phyloP scores from a whole-genome alignment of 2,329 filamentous ascomycete species.

The Fusarium subtropicale region DNA sequence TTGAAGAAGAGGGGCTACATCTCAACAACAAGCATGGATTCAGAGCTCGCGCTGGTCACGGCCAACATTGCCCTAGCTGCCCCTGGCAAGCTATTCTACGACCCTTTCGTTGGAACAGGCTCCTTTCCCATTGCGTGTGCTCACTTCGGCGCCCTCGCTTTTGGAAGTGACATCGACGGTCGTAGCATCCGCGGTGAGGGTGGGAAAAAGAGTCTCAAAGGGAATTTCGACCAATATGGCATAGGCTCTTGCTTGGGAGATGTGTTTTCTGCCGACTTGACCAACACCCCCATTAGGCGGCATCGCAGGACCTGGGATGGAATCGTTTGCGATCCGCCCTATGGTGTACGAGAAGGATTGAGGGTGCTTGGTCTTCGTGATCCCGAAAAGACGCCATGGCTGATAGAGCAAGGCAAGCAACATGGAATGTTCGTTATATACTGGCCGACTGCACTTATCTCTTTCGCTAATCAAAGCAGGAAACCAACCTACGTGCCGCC shows the following conservation, averaged over 20 bases:
- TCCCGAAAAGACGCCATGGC: constrained; percentile 66
- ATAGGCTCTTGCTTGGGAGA: constrained; percentile 76
- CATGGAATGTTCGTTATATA: constrained; percentile 72
- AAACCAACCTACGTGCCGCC: constrained; percentile 80
- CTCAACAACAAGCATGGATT: constrained; percentile 96
- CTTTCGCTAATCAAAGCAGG: constrained; percentile 48
- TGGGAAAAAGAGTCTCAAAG: constrained; percentile 61
- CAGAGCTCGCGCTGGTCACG: constrained; percentile 89
- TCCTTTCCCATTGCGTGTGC: constrained; percentile 92
- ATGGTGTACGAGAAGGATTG: constrained; percentile 92
- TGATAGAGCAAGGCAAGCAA: constrained; percentile 75
- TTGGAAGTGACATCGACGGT: constrained; percentile 94
- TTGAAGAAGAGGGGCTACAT: constrained; percentile 96
- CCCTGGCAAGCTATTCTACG: constrained; percentile 88
- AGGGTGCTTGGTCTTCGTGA: constrained; percentile 86
- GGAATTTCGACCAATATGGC: constrained; percentile 89
- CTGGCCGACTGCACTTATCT: neutral
- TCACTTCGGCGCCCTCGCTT: constrained; percentile 85
- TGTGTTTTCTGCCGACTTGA: constrained; percentile 86
- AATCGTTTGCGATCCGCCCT: constrained; percentile 95
- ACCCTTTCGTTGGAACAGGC: constrained; percentile 95
- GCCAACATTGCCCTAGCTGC: constrained; percentile 88
- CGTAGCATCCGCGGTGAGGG: constrained; percentile 82
- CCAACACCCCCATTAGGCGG: constrained; percentile 79
- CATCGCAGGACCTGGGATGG: constrained; percentile 78